Conservation (phyloP, 202 grass and related monocot species). For the Thinopyrum obtusiflorum region DNA sequence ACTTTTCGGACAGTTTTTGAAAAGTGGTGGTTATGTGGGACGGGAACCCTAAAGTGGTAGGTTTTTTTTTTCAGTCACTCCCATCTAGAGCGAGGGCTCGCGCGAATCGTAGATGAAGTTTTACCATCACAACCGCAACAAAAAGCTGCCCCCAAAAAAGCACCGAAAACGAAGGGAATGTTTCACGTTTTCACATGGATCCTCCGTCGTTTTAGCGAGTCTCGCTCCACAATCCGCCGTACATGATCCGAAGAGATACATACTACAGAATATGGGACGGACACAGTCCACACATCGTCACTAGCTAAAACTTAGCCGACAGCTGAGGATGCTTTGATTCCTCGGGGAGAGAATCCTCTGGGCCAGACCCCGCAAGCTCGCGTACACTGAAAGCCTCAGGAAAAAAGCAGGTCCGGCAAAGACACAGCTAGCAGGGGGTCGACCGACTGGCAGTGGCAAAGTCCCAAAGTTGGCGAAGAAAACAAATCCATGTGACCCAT, state of each 20-base stretch:
- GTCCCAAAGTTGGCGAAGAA: conserved; percentile 34
- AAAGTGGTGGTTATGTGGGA: no score
- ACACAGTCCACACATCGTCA: background rate
- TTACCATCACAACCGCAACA: no score
- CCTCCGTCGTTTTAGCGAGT: background rate
- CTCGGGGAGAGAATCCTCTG: background rate
- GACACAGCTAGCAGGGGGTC: background rate
- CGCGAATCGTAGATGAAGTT: no score
- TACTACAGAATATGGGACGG: background rate
- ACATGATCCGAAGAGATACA: no score
- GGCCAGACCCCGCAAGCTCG: background rate
- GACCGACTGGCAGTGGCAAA: conserved; percentile 5
- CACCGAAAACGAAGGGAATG: background rate
- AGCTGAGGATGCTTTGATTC: background rate
- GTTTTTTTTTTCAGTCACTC: no score
- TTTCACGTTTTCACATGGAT: background rate
- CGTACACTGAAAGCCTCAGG: background rate
- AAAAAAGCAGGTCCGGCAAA: background rate
- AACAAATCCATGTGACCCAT: conserved; percentile 50
- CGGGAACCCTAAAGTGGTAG: no score
- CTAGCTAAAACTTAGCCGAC: background rate
- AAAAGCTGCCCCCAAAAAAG: no score
- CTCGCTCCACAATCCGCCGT: background rate
- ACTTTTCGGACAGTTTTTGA: no score
- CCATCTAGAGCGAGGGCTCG: no score